Base-by-base conservation (phyloP, 1,284 basidiomycete species). In the Peniophora sp. region DNA sequence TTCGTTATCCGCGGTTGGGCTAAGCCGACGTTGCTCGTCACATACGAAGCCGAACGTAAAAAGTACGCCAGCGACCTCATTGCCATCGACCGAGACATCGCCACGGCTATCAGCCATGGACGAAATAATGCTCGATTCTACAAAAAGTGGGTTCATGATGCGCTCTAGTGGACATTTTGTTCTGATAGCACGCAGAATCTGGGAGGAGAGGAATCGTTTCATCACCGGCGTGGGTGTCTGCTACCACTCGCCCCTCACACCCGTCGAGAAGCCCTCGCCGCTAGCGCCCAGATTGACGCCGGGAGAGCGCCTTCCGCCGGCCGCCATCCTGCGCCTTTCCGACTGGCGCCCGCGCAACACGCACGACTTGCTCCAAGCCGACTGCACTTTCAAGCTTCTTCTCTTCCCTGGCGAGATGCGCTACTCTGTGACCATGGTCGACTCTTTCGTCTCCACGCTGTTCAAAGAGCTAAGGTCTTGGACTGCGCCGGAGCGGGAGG, bases 21-120 rank as follows among this genome's bases (percentile, higher is more conserved):
- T 11, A 47, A 47, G 9, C 43, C 46, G 6, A 44, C 23, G 1
- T 20, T 55, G 15, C 48, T 55, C 1, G 45, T 37, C 32, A 55
- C 51, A 14, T 55, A 55, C 43, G 45, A 36, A 11, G 18, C 27
- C 18, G 53, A 55, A 42, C 51, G 53, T 2, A 47, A 39, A 10
- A 39, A 43, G 3, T 52, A 50, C 35, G 50, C 54, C 2, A 41
- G 47, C 22, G 50, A 45, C 36, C 50, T 54, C 27, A 50, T 56
- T 24, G 15, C 52, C 18, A 50, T 54, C 12, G 50, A 54, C 42
- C 52, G 49, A 9, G 51, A 51, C 32, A 44, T 52, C 20, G 32
- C 54, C 5, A 20, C 15, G n/a, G 43, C 43, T 10, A 23, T 45
- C 43, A 22, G 22, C n/a, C 20, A 15, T 9, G 43, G 43, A 6